Evolutionary conservation across 2,329 filamentous ascomycete species (phyloP), one percentile per base, ranked within the genome.

Genomic region (Calonectria honghensis): DNA sequence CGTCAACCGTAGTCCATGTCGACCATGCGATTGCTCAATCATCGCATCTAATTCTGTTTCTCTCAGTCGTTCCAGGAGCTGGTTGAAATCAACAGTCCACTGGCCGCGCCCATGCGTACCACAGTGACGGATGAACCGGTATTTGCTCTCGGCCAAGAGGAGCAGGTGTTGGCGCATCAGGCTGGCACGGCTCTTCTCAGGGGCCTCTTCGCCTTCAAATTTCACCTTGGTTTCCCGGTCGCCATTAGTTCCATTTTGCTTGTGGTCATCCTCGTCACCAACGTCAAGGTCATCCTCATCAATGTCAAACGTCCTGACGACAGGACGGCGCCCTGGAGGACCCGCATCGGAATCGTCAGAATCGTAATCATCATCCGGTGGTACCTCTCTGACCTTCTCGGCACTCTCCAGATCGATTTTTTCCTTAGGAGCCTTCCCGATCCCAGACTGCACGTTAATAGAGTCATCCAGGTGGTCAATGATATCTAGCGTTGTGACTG

Each of bases 81-180:
- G 89, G n/a, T 91, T 89, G 82, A 97, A 98, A 81, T 98, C 93
- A 6, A 98, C 91, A 0, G 92, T 93, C 95, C 96, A 99, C 81
- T 94, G 92, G 39, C 93, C 93, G 31, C 91, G 89, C 39, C 91
- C 92, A 45, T 88, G 86, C 52, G 86, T 88, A 31, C 93, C 92
- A 77, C 92, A 92, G 81, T 94, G 93, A 27, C 91, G 90, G 67
- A 95, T 87, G 78, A 97, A 96, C 0, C 89, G 86, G 84, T 91
- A 88, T 75, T 91, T 90, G 85, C 94, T 93, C 79, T 95, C 92
- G 18, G 92, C 89, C 10, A 97, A 89, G 1, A 96, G 85, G 4
- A 93, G 85, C n/a, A 96, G 90, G 83, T 97, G 95, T 74, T 93
- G 91, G 70, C 94, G 91, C 83, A 96, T 90, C 75, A 92, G 89